Percentiles rank a stretch among this genome's conserved stretches.
Evolutionary conservation across 2,329 filamentous ascomycete species (phyloP).

Genomic region (Colletotrichum eleusines): DNA sequence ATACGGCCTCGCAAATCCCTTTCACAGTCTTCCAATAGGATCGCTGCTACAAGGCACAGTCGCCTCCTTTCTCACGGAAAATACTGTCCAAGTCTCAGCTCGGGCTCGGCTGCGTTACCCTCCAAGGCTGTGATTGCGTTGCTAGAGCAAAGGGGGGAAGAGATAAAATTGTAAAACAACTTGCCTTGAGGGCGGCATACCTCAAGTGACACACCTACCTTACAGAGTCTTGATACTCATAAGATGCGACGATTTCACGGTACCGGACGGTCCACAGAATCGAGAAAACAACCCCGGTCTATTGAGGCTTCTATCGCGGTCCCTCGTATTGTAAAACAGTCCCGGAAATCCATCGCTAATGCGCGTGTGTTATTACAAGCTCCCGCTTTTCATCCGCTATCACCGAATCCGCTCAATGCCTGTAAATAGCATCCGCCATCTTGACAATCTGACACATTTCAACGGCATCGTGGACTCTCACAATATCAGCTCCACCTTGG

Average conservation of each 20-base stretch:
- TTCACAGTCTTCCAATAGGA: background rate
- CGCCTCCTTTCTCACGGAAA: background rate
- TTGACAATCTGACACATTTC: conserved; percentile 88
- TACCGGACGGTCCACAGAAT: too few relatives aligned
- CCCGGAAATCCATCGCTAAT: background rate
- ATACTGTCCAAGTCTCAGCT: background rate
- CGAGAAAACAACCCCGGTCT: background rate
- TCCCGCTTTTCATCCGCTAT: background rate
- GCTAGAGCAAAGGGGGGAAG: background rate
- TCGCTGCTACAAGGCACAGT: background rate
- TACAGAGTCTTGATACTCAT: background rate
- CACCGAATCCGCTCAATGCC: conserved; percentile 53
- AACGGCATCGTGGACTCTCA: conserved; percentile 89
- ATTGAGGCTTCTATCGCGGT: conserved; percentile 5
- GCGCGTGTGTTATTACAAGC: background rate
- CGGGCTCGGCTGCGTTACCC: background rate
- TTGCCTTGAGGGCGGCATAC: background rate
- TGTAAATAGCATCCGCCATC: conserved; percentile 95
- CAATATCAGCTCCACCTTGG: conserved; percentile 88
- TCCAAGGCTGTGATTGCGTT: background rate
- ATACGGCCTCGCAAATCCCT: background rate
- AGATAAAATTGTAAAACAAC: background rate
- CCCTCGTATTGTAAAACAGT: background rate
- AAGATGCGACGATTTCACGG: background rate
- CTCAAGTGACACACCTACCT: background rate